Evolutionary conservation across 345 rosid species (phyloP), one percentile per base, ranked within the genome.

Genomic region (Corchorus olitorius): DNA sequence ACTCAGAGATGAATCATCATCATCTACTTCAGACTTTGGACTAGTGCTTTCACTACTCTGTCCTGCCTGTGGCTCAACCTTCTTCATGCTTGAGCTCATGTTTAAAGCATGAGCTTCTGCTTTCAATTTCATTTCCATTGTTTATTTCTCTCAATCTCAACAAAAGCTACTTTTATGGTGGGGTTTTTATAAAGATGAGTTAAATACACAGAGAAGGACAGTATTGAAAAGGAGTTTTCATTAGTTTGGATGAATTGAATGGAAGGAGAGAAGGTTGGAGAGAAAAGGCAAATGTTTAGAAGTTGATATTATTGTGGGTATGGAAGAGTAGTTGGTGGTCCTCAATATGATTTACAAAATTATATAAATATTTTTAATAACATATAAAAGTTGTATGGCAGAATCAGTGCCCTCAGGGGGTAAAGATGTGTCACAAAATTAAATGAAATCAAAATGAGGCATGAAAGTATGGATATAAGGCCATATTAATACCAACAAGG

Each of bases 1-100:
- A 80, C 76, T 86, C 66, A 86, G 85, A 75, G 87, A 83, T 55
- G 87, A 73, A 5, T 75, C 64, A 20, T 65, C 86, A 20, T 65
- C 86, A 14, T 83, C 86, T 37, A 80, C 86, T 68, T 79, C 87
- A 59, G 77, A 43, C 16, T 48, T 49, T 9, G 65, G 16, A 2
- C 12, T 17, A 33, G 52, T 16, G 1, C 0, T 39, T 39, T 27
- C 77, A 5, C 49, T 64, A 5, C 49, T 64, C 12, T 48, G 34
- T 19, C 50, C 61, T 34, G 7, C 43, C 2, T 27, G 27, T 27
- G 27, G 1, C 43, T 39, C 43, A 22, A 66, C 43, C 37, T 17
- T 70, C 63, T 75, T 72, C 80, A 75, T 69, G 80, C 54, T 55
- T 17, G 76, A 48, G 62, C 49, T 39, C 0, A 41, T 16, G 19